Evolutionary conservation across 345 rosid species (phyloP), one percentile per base, ranked within the genome.

Genomic region (Diplotaxis tenuifolia): DNA sequence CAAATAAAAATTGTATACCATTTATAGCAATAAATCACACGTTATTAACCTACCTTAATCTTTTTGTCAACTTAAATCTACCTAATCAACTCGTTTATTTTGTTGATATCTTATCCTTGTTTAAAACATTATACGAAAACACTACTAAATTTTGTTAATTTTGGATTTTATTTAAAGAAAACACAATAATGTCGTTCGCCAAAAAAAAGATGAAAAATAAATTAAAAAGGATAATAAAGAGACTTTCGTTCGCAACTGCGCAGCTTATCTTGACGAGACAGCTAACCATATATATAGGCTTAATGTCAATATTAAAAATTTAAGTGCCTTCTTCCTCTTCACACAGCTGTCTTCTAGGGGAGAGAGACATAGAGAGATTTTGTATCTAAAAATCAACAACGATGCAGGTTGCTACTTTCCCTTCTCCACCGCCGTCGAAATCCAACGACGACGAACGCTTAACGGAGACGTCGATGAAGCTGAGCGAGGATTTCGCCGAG

Each of bases 401-500:
- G 57, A 77, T 77, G 80, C 63, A 71, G 22, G 73, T 59, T 1
- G 80, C 62, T 1, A 76, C 62, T 15, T 72, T 32, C 25, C 61
- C 78, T 11, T 64, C 27, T 2, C 42, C 70, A 0, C 74, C 74
- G 61, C 78, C 73, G 73, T 38, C 65, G 22, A 78, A 78, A 15
- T 60, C 1, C 52, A 16, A 21, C 65, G 69, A 25, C 0, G 77
- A 66, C 12, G 77, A 71, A 6, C 49, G 66, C 29, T 50, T 50
- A 0, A 8, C 25, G 0, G 82, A 76, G 49, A 58, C 67, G 4
- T 70, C 77, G 7, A 62, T 66, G 57, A 66, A 57, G 11, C 0
- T 78, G 1, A 68, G 14, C 23, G 72, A 65, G 0, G 81, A 77
- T 74, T 77, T 83, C 62, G 56, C 5, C 22, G 68, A 76, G 10